phyloP scores from a whole-genome alignment of 2,329 filamentous ascomycete species.

The Colletotrichum acutatum region DNA sequence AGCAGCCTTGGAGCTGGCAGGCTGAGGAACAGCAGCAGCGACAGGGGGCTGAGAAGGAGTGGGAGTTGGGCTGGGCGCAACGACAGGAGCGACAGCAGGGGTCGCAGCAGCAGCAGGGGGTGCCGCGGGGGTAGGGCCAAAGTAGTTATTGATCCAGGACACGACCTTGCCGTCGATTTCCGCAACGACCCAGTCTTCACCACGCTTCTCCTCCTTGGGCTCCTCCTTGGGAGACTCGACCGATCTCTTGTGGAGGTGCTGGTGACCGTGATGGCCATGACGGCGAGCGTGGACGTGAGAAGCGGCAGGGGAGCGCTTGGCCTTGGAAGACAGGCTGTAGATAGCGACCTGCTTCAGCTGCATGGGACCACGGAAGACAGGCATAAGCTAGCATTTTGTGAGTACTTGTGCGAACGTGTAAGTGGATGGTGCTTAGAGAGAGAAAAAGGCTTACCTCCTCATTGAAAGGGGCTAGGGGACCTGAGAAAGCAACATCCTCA shows the following conservation, averaged over 20 bases:
- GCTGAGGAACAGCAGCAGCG: slow-evolving; percentile 22
- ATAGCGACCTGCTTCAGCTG: slow-evolving; percentile 75
- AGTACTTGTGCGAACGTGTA: not conserved
- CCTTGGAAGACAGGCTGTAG: slow-evolving; percentile 64
- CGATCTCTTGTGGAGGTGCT: slow-evolving; percentile 60
- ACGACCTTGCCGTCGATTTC: slow-evolving; percentile 68
- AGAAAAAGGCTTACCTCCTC: slow-evolving; percentile 68
- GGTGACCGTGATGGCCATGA: slow-evolving; percentile 59
- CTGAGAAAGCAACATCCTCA: slow-evolving; percentile 63
- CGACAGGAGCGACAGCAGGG: slow-evolving; percentile 34
- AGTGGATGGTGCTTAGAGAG: not conserved
- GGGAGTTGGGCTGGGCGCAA: slow-evolving; percentile 20
- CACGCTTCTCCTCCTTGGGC: slow-evolving; percentile 57
- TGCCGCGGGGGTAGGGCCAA: slow-evolving; percentile 46
- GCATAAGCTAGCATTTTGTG: slow-evolving; percentile 65
- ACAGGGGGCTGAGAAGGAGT: slow-evolving; percentile 35
- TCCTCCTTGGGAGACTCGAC: slow-evolving; percentile 41
- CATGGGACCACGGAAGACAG: slow-evolving; percentile 79
- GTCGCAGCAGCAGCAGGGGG: slow-evolving; percentile 21
- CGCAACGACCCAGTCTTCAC: slow-evolving; percentile 61
- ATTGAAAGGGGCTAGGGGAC: slow-evolving; percentile 73
- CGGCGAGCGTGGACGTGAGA: slow-evolving; percentile 46
- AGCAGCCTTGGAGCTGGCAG: not conserved
- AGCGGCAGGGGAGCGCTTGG: slow-evolving; percentile 42
- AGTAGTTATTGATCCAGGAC: slow-evolving; percentile 69